Conservation (phyloP, 257 asterid genomes). For the Oldenlandia corymbosa region DNA sequence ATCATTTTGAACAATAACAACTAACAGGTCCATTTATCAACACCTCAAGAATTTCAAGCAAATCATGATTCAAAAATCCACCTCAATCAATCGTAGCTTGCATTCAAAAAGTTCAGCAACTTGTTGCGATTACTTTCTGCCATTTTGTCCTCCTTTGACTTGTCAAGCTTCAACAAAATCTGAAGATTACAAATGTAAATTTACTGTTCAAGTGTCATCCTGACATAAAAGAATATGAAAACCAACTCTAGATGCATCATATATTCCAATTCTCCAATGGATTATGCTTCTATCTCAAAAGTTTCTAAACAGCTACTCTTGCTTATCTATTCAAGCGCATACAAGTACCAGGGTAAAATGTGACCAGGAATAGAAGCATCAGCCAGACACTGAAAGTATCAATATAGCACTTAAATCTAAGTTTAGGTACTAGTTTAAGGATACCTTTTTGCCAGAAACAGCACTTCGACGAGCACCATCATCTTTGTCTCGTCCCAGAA, state of each 20-base stretch:
- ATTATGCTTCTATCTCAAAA: neutral
- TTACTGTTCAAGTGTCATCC: neutral
- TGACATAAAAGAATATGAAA: neutral
- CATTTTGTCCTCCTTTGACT: slow-evolving; percentile 91
- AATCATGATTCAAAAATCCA: slow-evolving; percentile 1
- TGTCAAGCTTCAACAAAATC: slow-evolving; percentile 86
- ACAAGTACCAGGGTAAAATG: neutral
- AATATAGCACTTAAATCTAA: too few species aligned
- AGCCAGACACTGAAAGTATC: neutral
- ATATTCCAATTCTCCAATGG: neutral
- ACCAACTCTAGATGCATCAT: neutral
- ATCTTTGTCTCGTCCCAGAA: slow-evolving; percentile 72
- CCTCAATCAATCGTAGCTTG: slow-evolving; percentile 75
- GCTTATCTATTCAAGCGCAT: neutral
- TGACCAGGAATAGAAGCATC: neutral
- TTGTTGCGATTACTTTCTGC: slow-evolving; percentile 86
- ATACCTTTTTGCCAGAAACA: slow-evolving; percentile 93
- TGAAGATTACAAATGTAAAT: slow-evolving; percentile 22
- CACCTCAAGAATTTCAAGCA: neutral
- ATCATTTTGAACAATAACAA: too few species aligned
- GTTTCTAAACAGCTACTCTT: neutral
- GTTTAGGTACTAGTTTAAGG: neutral
- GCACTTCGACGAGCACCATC: slow-evolving; percentile 94
- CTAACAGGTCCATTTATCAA: slow-evolving; percentile 7
- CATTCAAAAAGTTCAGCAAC: slow-evolving; percentile 85